These are phyloP conservation scores for Cytidiella melzeri DNA, from an alignment of 768 basidiomycete genomes.

Conservation along the genomic window DNA sequence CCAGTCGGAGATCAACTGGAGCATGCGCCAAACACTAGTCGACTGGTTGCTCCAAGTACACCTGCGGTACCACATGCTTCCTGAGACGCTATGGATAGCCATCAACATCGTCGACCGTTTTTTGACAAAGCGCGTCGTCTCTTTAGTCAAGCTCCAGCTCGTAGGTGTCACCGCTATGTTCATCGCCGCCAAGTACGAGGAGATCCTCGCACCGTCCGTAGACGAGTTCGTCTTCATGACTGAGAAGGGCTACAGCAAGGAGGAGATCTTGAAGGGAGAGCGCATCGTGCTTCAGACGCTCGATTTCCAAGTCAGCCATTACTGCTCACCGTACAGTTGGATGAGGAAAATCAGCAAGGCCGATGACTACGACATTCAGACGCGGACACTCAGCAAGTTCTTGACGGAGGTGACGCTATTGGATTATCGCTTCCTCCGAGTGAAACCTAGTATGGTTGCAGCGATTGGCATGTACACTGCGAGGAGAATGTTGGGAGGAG, in stretches of 20 bases:
- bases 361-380: constrained; percentile 98
- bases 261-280: constrained; percentile 98
- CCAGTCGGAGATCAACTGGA: constrained; percentile 89
- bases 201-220: constrained; percentile 93
- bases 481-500: constrained; percentile 86
- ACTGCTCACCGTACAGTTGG: constrained; percentile 99
- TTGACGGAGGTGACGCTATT: constrained; percentile 92
- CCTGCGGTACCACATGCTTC: constrained; percentile 96
- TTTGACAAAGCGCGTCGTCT: constrained; percentile 64
- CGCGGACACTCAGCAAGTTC: constrained; percentile 95
- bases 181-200: constrained; percentile 98
- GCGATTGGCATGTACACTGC: constrained; percentile 98
- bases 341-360: constrained; percentile 98
- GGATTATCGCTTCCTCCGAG: constrained; percentile 88
- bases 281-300: constrained; percentile 92
- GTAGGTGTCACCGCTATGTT: constrained; percentile 99
- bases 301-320: constrained; percentile 92
- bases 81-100: constrained; percentile 98
- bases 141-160: constrained; percentile 82
- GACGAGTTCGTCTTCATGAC: constrained; percentile 99
- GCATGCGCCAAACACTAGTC: constrained; percentile 92
- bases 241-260: constrained; percentile 87
- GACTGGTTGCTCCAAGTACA: constrained; percentile 99
- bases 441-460: constrained; percentile 89
- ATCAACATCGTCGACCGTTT: constrained; percentile 89